A percentile compares a stretch with the other conserved stretches of the same genome.
phyloP scores from a whole-genome alignment of 1,284 basidiomycete species.

The Afroboletus lepidellus region DNA sequence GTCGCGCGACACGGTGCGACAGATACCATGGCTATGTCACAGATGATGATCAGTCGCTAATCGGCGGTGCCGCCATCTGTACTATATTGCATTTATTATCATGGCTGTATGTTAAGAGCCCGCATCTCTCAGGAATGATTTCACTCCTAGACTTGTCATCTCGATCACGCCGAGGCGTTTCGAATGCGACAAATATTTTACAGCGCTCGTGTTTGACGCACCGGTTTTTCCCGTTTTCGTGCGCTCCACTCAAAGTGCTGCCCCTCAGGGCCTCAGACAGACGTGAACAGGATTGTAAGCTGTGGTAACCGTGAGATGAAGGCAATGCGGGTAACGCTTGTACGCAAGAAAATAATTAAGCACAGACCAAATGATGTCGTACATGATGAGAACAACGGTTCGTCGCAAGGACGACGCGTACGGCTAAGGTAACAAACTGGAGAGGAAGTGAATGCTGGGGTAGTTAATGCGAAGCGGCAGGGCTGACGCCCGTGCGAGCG shows the following conservation, averaged over 20 bases:
- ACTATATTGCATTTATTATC: conserved; percentile 20
- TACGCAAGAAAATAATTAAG: conserved; percentile 27
- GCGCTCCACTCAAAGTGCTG: neutral
- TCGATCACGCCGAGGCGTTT: neutral
- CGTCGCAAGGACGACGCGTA: conserved; percentile 1
- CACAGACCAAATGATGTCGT: conserved; percentile 8
- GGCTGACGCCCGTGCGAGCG: conserved; percentile 3
- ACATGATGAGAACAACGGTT: conserved; percentile 17
- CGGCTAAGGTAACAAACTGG: neutral
- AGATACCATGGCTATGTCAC: conserved; percentile 23
- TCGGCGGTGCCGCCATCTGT: conserved; percentile 18
- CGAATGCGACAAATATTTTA: no score
- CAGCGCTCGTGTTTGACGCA: neutral
- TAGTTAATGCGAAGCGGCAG: neutral
- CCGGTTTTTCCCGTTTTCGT: neutral
- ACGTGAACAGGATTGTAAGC: neutral
- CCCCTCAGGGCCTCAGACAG: neutral
- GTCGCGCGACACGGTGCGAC: conserved; percentile 5
- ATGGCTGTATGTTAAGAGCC: conserved; percentile 20
- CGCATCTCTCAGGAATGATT: conserved; percentile 8
- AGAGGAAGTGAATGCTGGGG: neutral
- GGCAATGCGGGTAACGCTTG: conserved; percentile 5
- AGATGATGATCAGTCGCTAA: conserved; percentile 9
- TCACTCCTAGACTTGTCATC: neutral
- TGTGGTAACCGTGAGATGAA: conserved; percentile 6